Evolutionary conservation across 192 early-diverging fungal genomes (phyloP), one percentile per base, ranked within the genome.

Genomic region (Helicostylum pulchrum): DNA sequence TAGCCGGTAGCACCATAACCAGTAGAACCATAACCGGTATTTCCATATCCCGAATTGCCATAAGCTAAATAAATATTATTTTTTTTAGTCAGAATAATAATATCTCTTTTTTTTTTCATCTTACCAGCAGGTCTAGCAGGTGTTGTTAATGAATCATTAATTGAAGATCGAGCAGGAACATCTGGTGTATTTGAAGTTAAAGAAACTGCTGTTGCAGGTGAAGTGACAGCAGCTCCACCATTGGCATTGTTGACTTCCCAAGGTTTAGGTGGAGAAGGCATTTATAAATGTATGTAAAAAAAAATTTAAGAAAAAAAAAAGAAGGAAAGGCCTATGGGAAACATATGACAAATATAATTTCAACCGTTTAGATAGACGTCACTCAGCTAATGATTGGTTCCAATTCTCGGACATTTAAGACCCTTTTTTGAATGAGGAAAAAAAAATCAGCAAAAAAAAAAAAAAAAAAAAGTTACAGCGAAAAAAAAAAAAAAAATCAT

Each of bases 241-340:
- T 36, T 56, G 32, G 56, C 70, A 42, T 77, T 72, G n/a, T 81
- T 80, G 58, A 75, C 66, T 71, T 92, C 90, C 90, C 90, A 92
- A 44, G 90, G 90, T 65, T 92, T 87, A 66, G 80, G 86, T 46
- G 88, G 87, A 36, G 83, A 85, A 20, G 79, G 79, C 80, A 77
- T 76, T 23, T 43, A 54, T 19, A 34, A 32, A 46, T n/a, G 20
- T 47, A 26, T 26, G 0, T 2, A 31, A 7, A 48, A 46, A 63
- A 30, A 17, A 57, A 58, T 32, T 31, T 53, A n/a, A 20, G 44
- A 6, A 12, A 47, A 61, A 19, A 43, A 14, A 15, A 61, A 60
- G 0, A 61, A 61, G 14, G 6, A 61, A 61, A 43, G 43, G 7
- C 26, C 7, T 53, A 32, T 30, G 9, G 52, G 52, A 39, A 39